Conservation (phyloP, 202 grass and related monocot species). For the Zizania palustris region DNA sequence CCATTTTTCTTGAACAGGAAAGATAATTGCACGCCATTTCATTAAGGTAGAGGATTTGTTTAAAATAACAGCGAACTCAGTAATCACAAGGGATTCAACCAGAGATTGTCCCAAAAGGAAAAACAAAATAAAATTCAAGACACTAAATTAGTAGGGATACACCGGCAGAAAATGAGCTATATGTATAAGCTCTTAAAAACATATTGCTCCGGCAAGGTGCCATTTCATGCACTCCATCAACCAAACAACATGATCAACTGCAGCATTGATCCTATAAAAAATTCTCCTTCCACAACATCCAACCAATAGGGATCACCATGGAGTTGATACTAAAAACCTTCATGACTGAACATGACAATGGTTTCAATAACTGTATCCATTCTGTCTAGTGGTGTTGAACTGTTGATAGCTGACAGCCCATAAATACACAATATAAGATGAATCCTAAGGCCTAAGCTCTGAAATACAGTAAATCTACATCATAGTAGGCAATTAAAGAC, state of each 20-base stretch:
- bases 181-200: not conserved
- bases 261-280: not conserved
- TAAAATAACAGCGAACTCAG: too few relatives aligned
- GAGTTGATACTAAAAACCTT: not conserved
- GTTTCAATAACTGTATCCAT: slow-evolving; percentile 17
- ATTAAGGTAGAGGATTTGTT: too few relatives aligned
- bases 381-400: slow-evolving; percentile 10
- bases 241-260: not conserved
- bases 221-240: not conserved
- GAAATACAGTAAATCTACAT: slow-evolving; percentile 16
- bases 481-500: slow-evolving; percentile 31
- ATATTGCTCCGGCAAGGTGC: not conserved
- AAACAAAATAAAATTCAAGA: too few relatives aligned
- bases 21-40: too few relatives aligned
- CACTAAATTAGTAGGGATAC: too few relatives aligned
- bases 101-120: too few relatives aligned
- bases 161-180: too few relatives aligned
- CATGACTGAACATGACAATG: not conserved
- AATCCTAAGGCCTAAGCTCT: slow-evolving; percentile 5
- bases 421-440: not conserved
- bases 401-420: not conserved
- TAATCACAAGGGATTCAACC: too few relatives aligned
- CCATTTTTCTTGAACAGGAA: too few relatives aligned
- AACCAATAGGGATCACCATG: not conserved
- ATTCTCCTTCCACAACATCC: not conserved